A percentile compares a stretch with the other conserved stretches of the same genome.
These are phyloP conservation scores for Euptelea pleiosperma DNA, from an alignment of 164 flowering plant genomes.

Conservation along the genomic window DNA sequence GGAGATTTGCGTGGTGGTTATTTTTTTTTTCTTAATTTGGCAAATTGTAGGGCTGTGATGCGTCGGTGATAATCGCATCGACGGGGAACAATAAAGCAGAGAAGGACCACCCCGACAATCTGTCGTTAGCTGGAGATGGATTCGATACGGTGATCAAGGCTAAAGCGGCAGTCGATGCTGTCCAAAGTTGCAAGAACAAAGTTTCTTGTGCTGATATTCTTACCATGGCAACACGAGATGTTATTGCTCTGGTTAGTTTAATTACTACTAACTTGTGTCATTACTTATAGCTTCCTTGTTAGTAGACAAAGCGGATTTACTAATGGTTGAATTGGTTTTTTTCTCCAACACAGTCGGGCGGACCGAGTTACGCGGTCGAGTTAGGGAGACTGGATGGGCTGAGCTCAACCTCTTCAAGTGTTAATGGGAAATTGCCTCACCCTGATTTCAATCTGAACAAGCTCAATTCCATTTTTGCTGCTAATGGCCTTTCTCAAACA, in stretches of 20 bases:
- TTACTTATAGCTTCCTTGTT: too few relatives aligned
- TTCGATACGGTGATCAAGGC: conserved; percentile 90
- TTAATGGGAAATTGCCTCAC: conserved; percentile 60
- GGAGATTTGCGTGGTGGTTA: too few relatives aligned
- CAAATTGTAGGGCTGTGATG: conserved; percentile 81
- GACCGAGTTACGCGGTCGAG: conserved; percentile 76
- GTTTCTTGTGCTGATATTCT: conserved; percentile 96
- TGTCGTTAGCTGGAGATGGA: conserved; percentile 86
- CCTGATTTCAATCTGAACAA: conserved; percentile 58
- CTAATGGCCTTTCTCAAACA: conserved; percentile 46
- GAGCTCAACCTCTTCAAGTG: conserved; percentile 52
- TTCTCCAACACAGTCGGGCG: conserved; percentile 54
- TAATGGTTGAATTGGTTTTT: not conserved
- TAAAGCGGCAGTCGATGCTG: conserved; percentile 64
- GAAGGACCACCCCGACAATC: conserved; percentile 73
- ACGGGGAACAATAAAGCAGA: conserved; percentile 54
- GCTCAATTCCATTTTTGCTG: conserved; percentile 65
- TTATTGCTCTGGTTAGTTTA: conserved; percentile 43
- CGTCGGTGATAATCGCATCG: conserved; percentile 62
- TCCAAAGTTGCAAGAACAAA: conserved; percentile 54
- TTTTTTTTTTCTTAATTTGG: not conserved
- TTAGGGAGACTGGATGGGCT: conserved; percentile 79
- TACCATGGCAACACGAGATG: conserved; percentile 79
- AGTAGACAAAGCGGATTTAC: too few relatives aligned
- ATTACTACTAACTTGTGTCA: not conserved